Evolutionary conservation across 805 yeast species (phyloP).

Genomic region (Priceomyces carsonii): DNA sequence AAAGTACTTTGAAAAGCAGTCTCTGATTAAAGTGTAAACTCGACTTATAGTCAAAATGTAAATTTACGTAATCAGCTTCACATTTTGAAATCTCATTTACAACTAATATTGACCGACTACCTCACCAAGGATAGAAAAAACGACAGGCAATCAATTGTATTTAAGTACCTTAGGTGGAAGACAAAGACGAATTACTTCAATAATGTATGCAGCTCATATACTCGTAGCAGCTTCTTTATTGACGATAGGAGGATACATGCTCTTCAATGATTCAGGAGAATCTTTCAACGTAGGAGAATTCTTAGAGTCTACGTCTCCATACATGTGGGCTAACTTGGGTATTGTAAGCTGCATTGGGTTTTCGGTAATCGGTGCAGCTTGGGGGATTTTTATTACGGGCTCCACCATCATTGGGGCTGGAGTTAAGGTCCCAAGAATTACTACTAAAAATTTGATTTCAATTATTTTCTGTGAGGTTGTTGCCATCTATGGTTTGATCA

Average conservation of each 20-base stretch:
- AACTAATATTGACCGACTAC: no score
- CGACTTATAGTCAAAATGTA: no score
- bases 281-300: constrained; percentile 89
- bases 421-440: constrained; percentile 95
- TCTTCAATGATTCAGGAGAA: constrained; percentile 92
- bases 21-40: no score
- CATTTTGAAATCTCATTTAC: no score
- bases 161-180: no score
- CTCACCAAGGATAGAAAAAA: no score
- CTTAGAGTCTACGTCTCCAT: constrained; percentile 83
- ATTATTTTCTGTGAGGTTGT: constrained; percentile 99
- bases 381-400: constrained; percentile 98
- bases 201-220: constrained; percentile 9
- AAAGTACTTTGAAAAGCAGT: no score
- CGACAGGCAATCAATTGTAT: no score
- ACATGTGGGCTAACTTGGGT: constrained; percentile 95
- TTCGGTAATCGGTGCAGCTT: constrained; percentile 96
- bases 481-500: constrained; percentile 95
- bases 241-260: constrained; percentile 55
- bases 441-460: constrained; percentile 93
- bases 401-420: constrained; percentile 96
- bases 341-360: constrained; percentile 89
- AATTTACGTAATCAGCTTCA: no score
- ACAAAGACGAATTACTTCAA: background rate
- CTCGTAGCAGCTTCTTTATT: constrained; percentile 34